phyloP scores from a whole-genome alignment of 768 basidiomycete genomes.

The Phylloporus rhodoxanthus region DNA sequence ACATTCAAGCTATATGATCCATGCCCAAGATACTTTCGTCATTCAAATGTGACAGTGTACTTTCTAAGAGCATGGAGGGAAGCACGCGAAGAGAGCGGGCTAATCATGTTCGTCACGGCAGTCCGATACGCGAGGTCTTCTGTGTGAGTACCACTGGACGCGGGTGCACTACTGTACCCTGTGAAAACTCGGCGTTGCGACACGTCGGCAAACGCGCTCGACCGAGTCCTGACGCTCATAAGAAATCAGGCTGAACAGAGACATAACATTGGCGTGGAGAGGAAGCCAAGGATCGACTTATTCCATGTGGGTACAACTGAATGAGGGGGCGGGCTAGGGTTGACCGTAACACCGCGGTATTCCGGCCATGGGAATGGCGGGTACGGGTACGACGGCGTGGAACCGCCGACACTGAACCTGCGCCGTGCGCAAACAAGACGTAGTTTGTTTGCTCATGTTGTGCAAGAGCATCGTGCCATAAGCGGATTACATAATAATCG shows the following conservation, averaged over 20 bases:
- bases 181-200: conserved; percentile 26
- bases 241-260: too few species aligned
- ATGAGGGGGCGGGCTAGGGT: too few species aligned
- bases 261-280: too few species aligned
- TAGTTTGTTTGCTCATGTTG: conserved; percentile 14
- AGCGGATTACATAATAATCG: conserved; percentile 10
- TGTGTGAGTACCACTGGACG: conserved; percentile 14
- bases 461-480: conserved; percentile 13
- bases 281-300: too few species aligned
- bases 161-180: conserved; percentile 5
- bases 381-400: too few species aligned
- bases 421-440: too few species aligned
- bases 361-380: too few species aligned
- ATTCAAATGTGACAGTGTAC: too few species aligned
- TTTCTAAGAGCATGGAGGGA: conserved; percentile 29
- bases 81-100: conserved; percentile 29
- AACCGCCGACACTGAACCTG: too few species aligned
- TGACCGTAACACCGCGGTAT: too few species aligned
- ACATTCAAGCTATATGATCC: background rate
- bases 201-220: conserved; percentile 27
- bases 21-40: conserved; percentile 1
- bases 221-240: too few species aligned
- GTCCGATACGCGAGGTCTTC: conserved; percentile 19
- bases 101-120: conserved; percentile 21
- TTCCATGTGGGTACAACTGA: too few species aligned